Conservation (phyloP, 1,284 basidiomycete species). For the Testicularia cyperi region DNA sequence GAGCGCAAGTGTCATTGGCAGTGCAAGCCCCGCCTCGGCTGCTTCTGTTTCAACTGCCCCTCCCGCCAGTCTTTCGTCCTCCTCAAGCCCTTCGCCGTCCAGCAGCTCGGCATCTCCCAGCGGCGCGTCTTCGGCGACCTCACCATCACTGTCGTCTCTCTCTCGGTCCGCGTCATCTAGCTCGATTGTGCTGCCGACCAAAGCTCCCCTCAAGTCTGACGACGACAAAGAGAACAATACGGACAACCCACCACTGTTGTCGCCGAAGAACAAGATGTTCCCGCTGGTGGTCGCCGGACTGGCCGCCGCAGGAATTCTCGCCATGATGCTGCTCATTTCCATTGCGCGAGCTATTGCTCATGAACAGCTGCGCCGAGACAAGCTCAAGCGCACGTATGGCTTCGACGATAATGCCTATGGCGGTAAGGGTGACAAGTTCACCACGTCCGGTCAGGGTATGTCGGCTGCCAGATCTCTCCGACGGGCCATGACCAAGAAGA, state of each 20-base stretch:
- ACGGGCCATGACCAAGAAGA: conserved; percentile 30
- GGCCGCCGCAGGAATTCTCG: conserved; percentile 12
- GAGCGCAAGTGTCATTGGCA: too few relatives aligned
- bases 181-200: not conserved
- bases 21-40: too few relatives aligned
- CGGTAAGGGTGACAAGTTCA: conserved; percentile 7
- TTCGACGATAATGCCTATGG: conserved; percentile 9
- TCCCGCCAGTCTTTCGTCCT: too few relatives aligned
- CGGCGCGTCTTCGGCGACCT: not conserved
- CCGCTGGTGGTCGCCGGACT: conserved; percentile 33
- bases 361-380: conserved; percentile 22
- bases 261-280: conserved; percentile 35
- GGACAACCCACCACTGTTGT: conserved; percentile 1
- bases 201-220: not conserved
- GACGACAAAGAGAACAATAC: not conserved
- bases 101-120: not conserved
- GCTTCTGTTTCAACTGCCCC: too few relatives aligned
- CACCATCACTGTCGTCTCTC: too few relatives aligned
- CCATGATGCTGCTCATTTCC: conserved; percentile 33
- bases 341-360: conserved; percentile 23
- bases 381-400: conserved; percentile 8
- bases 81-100: too few relatives aligned
- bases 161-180: not conserved
- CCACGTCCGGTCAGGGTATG: not conserved
- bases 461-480: conserved; percentile 5